Conservation (phyloP, 2,329 filamentous ascomycete genomes). For the Diaporthe sp. region DNA sequence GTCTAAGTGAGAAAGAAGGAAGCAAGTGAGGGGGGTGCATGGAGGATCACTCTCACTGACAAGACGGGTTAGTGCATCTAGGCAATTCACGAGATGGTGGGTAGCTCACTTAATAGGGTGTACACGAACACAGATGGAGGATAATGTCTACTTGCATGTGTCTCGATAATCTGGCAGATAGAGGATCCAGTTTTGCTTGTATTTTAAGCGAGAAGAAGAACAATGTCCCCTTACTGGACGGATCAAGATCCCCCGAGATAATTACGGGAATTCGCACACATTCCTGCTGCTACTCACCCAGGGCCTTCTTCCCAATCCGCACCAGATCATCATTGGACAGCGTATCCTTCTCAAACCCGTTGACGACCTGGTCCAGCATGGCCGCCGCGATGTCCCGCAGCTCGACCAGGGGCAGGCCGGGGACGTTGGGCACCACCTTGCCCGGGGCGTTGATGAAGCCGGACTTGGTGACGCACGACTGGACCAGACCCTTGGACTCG, state of each 20-base stretch:
- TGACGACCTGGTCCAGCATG: constrained; percentile 59
- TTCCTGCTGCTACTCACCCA: not conserved
- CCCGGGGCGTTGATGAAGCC: constrained; percentile 57
- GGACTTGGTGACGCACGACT: constrained; percentile 57
- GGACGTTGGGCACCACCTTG: not conserved
- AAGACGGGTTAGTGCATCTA: no score
- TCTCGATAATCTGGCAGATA: not conserved
- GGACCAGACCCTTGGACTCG: constrained; percentile 53
- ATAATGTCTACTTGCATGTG: not conserved
- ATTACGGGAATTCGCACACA: not conserved
- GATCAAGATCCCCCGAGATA: not conserved
- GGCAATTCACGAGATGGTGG: not conserved
- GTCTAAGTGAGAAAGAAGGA: no score
- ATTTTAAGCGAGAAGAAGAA: not conserved
- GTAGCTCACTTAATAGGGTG: not conserved
- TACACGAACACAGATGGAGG: not conserved
- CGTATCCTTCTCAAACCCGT: constrained; percentile 63
- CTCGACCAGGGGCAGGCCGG: constrained; percentile 28
- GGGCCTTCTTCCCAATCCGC: constrained; percentile 50
- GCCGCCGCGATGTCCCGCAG: constrained; percentile 52
- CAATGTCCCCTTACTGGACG: not conserved
- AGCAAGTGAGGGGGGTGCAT: no score
- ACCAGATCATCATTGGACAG: constrained; percentile 59
- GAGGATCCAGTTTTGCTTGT: not conserved
- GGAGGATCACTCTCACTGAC: not conserved